These are phyloP conservation scores for Discostella stelligeroides DNA, from an alignment of 108 stramenopile species.

Conservation along the genomic window DNA sequence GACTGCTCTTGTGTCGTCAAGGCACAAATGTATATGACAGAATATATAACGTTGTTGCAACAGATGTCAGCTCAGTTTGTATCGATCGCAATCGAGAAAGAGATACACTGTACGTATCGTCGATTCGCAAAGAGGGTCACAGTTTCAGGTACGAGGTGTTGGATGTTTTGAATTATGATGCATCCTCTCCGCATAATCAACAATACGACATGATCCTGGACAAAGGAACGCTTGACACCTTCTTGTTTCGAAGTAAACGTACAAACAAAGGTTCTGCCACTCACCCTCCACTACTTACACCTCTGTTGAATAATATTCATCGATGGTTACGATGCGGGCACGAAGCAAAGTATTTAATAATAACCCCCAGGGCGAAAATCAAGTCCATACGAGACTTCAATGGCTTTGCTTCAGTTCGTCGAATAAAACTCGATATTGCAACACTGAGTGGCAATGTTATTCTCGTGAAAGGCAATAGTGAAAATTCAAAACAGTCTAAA, in stretches of 20 bases:
- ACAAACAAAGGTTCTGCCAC: slow-evolving; percentile 48
- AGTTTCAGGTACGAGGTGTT: slow-evolving; percentile 52
- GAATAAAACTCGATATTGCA: slow-evolving; percentile 28
- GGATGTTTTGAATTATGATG: slow-evolving; percentile 47
- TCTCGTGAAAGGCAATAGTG: slow-evolving; percentile 29
- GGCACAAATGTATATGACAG: no score
- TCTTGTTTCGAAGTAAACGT: slow-evolving; percentile 76
- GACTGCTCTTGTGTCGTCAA: no score
- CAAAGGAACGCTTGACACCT: slow-evolving; percentile 83
- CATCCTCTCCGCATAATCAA: slow-evolving; percentile 3
- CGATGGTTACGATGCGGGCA: slow-evolving; percentile 50
- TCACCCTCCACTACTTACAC: slow-evolving; percentile 47
- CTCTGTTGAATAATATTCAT: slow-evolving; percentile 66
- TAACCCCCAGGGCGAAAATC: slow-evolving; percentile 70
- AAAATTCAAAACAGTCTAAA: slow-evolving; percentile 9
- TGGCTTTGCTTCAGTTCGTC: slow-evolving; percentile 61
- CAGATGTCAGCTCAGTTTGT: slow-evolving; percentile 77
- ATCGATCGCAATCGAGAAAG: slow-evolving; percentile 50
- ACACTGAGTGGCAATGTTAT: slow-evolving; percentile 14
- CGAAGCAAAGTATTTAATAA: slow-evolving; percentile 54
- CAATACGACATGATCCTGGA: slow-evolving; percentile 67
- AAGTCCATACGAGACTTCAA: slow-evolving; percentile 63
- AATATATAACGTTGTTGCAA: slow-evolving; percentile 53
- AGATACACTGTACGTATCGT: slow-evolving; percentile 42
- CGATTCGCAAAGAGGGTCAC: slow-evolving; percentile 7